A percentile compares a stretch with the other conserved stretches of the same genome.
phyloP scores from a whole-genome alignment of 75 land plant species.

The Adiantum capillusveneris region DNA sequence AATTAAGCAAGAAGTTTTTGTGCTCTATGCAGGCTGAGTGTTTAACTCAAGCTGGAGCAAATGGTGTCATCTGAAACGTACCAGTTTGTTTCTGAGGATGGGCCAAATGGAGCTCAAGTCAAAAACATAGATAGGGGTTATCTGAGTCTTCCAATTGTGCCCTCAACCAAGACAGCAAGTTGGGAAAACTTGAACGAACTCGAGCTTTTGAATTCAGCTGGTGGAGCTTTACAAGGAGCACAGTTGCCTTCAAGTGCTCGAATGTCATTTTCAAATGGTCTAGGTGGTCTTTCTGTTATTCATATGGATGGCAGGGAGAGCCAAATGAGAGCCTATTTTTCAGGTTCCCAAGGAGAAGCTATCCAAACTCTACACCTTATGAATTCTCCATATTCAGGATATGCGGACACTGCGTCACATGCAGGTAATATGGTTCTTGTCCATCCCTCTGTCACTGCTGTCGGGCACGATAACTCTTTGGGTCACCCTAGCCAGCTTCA shows the following conservation, averaged over 20 bases:
- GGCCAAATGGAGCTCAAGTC: background rate
- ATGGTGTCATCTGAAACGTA: background rate
- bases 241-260: background rate
- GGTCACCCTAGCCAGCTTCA: background rate
- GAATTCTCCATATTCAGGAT: background rate
- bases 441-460: background rate
- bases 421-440: background rate
- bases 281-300: background rate
- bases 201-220: constrained; percentile 1
- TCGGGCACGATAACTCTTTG: background rate
- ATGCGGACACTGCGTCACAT: background rate
- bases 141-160: background rate
- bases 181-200: background rate
- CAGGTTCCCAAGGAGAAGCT: background rate
- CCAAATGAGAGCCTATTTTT: background rate
- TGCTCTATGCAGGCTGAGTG: too few relatives aligned
- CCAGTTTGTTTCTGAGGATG: background rate
- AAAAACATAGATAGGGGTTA: background rate
- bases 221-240: background rate
- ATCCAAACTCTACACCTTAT: background rate
- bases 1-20: too few relatives aligned
- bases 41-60: too few relatives aligned
- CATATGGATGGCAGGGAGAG: background rate
- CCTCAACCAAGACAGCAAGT: background rate
- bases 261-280: background rate